Percentiles rank a stretch among this genome's conserved stretches.
phyloP scores from a whole-genome alignment of 768 basidiomycete genomes.

The Chalciporus chontae region DNA sequence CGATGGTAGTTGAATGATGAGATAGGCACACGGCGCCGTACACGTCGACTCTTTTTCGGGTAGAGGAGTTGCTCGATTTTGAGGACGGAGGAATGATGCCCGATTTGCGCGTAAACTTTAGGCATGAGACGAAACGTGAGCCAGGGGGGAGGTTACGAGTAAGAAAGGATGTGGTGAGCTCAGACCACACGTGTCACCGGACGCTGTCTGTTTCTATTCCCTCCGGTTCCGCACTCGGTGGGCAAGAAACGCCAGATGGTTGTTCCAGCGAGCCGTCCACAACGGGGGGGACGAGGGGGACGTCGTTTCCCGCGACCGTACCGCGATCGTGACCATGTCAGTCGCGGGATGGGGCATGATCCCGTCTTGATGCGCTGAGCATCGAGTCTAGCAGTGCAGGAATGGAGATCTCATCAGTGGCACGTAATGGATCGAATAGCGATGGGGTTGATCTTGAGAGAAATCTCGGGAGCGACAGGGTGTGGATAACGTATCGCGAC shows the following conservation, averaged over 20 bases:
- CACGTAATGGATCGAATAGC: slow-evolving; percentile 8
- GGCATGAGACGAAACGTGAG: slow-evolving; percentile 3
- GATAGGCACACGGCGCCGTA: slow-evolving; percentile 8
- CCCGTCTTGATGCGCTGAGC: slow-evolving; percentile 6
- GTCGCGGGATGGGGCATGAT: slow-evolving; percentile 14
- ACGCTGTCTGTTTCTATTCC: neutral
- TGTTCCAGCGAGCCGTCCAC: neutral
- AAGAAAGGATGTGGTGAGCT: neutral
- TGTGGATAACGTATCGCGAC: neutral
- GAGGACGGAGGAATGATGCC: slow-evolving; percentile 6
- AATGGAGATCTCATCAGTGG: slow-evolving; percentile 14
- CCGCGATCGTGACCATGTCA: slow-evolving; percentile 20
- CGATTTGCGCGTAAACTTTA: slow-evolving; percentile 5
- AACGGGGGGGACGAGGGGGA: neutral
- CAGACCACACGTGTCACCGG: slow-evolving; percentile 8
- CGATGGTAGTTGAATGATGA: slow-evolving; percentile 12
- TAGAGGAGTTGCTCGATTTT: slow-evolving; percentile 11
- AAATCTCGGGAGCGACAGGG: slow-evolving; percentile 28
- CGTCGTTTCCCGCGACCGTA: slow-evolving; percentile 24
- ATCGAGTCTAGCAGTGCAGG: slow-evolving; percentile 3
- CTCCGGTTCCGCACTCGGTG: neutral
- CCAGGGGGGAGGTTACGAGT: neutral
- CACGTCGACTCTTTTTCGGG: slow-evolving; percentile 11
- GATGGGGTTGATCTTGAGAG: slow-evolving; percentile 15
- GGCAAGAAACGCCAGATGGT: neutral